These are phyloP conservation scores for Nannizziopsis barbatae DNA, from an alignment of 2,329 filamentous ascomycete genomes.

Conservation along the genomic window DNA sequence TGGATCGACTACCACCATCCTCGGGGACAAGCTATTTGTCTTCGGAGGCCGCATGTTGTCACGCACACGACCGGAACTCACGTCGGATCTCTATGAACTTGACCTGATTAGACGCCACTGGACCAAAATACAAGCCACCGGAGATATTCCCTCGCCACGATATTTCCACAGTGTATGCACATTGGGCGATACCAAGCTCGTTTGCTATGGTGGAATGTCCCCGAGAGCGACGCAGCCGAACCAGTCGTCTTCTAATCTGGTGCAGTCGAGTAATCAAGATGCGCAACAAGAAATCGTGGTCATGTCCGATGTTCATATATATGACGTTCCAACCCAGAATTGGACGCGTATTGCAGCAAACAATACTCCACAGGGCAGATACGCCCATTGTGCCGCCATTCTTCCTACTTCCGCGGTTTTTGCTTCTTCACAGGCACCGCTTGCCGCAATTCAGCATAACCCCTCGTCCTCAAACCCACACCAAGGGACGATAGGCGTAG, in stretches of 20 bases:
- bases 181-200: conserved; percentile 86
- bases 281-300: conserved; percentile 79
- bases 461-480: conserved; percentile 72
- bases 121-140: conserved; percentile 74
- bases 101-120: conserved; percentile 86
- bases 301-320: conserved; percentile 97
- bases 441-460: conserved; percentile 83
- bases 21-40: conserved; percentile 93
- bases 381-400: conserved; percentile 91
- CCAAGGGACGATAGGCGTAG: conserved; percentile 75
- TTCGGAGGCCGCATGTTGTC: conserved; percentile 88
- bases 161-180: conserved; percentile 97
- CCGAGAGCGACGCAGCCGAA: conserved; percentile 48
- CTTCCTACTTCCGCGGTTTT: conserved; percentile 80
- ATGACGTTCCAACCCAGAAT: conserved; percentile 66
- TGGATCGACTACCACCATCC: conserved; percentile 84
- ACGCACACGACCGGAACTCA: conserved; percentile 69
- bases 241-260: conserved; percentile 35
- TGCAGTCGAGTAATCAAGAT: conserved; percentile 42
- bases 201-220: conserved; percentile 98
- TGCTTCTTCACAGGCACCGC: conserved; percentile 67
- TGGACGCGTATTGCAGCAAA: conserved; percentile 77
- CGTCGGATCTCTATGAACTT: conserved; percentile 83
- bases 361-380: conserved; percentile 81
- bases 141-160: conserved; percentile 77